A percentile compares a stretch with the other conserved stretches of the same genome.
Evolutionary conservation across 106 monocot genomes (phyloP).

Genomic region (Gastrodia elata): DNA sequence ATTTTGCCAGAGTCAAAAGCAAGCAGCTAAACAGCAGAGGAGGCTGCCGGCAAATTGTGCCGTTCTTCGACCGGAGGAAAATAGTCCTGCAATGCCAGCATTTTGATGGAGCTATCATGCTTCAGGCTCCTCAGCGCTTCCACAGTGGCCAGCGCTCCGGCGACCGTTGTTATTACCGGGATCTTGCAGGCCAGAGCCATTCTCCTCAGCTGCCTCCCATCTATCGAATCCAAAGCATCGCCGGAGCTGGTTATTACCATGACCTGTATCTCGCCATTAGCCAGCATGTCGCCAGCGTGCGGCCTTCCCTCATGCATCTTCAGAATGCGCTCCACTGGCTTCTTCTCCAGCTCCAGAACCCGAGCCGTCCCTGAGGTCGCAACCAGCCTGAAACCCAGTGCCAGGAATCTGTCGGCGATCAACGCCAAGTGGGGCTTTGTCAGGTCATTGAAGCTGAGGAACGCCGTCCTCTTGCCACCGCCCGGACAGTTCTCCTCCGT

Average conservation of each 20-base stretch:
- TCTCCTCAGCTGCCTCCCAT: slow-evolving; percentile 67
- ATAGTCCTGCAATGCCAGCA: slow-evolving; percentile 89
- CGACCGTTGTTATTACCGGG: slow-evolving; percentile 90
- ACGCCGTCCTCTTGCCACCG: slow-evolving; percentile 35
- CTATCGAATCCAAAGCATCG: slow-evolving; percentile 77
- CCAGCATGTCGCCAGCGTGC: slow-evolving; percentile 90
- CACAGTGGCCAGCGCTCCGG: slow-evolving; percentile 77
- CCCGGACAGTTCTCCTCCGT: not conserved
- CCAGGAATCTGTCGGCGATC: slow-evolving; percentile 55
- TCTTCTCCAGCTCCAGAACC: slow-evolving; percentile 68
- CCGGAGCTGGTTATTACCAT: slow-evolving; percentile 98
- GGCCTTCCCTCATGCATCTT: slow-evolving; percentile 98
- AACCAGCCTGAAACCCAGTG: slow-evolving; percentile 64
- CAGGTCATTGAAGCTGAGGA: slow-evolving; percentile 86
- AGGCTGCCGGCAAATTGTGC: slow-evolving; percentile 37
- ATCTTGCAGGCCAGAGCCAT: slow-evolving; percentile 82
- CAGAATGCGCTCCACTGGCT: slow-evolving; percentile 70
- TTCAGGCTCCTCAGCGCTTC: slow-evolving; percentile 82
- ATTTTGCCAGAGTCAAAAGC: not conserved
- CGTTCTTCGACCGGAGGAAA: slow-evolving; percentile 19
- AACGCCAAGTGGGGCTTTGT: slow-evolving; percentile 80
- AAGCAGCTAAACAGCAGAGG: slow-evolving; percentile 14
- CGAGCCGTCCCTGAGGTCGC: slow-evolving; percentile 87
- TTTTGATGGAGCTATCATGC: slow-evolving; percentile 49
- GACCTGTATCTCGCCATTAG: slow-evolving; percentile 78